Base-by-base conservation (phyloP, 2,329 filamentous ascomycete species). In the Albifimbria verrucaria region DNA sequence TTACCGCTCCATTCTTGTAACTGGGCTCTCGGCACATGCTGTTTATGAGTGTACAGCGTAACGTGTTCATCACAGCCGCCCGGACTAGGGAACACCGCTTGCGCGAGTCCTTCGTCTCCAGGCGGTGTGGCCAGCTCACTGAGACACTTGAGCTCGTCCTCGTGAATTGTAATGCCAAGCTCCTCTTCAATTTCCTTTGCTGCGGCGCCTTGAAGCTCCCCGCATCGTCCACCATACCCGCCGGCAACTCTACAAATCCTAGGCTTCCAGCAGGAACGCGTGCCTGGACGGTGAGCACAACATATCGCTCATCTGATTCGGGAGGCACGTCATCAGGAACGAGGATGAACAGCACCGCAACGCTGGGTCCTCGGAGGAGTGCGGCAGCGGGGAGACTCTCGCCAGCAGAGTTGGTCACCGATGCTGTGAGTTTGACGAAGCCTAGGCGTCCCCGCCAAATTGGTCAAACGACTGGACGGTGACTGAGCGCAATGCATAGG, bases 141-240 rank as follows among this genome's bases (percentile, higher is more conserved):
- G 49, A 86, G 62, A 54, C 77, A 79, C 2, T 64, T 70, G 42
- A 86, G 63, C 54, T 80, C 69, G 4, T 70, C 64, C 48, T 74
- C 72, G 9, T 68, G 65, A 36, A 86, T 82, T 48, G 71, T 72
- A 11, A 86, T 61, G 15, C 79, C 81, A 2, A 85, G 70, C 65
- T 86, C 83, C 68, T 86, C 83, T 55, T 79, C 56, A 10, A 87
- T 82, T 70, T 87, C 83, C 59, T 73, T 76, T 3, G 83, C 83
- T 2, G 83, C 83, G 0, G 75, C 73, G 22, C 83, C 12, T 74
- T 73, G 61, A 86, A 86, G 24, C 71, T 77, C 1, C 77, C 79
- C 15, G 70, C 64, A 50, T 76, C 74, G 59, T 83, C 78, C 3
- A 85, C 75, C 81, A 85, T 79, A 7, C 81, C 78, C 0, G 83